Evolutionary conservation across 2,329 filamentous ascomycete species (phyloP), one percentile per base, ranked within the genome.

Genomic region (Claviceps pazoutovae): DNA sequence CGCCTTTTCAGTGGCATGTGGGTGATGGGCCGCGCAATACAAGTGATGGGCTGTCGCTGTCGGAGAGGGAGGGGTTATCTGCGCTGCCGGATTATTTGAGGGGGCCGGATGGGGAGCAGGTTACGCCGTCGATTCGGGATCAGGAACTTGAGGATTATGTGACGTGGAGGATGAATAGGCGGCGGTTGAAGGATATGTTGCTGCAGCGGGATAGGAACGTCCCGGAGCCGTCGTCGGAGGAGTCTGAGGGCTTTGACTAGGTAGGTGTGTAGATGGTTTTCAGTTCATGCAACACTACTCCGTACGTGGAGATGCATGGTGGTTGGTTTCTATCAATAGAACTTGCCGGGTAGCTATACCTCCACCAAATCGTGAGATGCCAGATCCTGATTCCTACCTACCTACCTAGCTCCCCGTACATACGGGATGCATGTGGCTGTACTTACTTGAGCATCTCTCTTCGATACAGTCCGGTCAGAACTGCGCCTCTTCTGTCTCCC

Each of bases 11-110:
- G 39, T 83, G 79, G 80, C 71, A 81, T 55, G 66, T 75, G 43
- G 80, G 80, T 16, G 80, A 83, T 50, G 80, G 80, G 0, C 74
- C 74, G 8, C 68, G 64, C 51, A 79, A 78, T 56, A 66, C 55
- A 42, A 39, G 50, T 9, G 49, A 54, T n/a, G 54, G 53, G 9
- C 56, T 34, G 30, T 34, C 49, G 6, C 26, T 7, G 26, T 11
- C 44, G 19, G 43, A 5, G 14, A 4, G 9, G 6, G 21, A 26
- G 21, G 41, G 19, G 9, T 5, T 21, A 14, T 14, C 11, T 8
- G 43, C 16, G 26, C 48, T 75, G 9, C 76, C 76, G 0, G 55
- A 60, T 21, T 82, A 76, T 58, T 68, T 83, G 0, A 72, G 74
- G 49, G 74, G 79, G 50, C 59, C 64, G 36, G 56, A 71, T 14